These are phyloP conservation scores for Aspergillus sparsus DNA, from an alignment of 495 filamentous ascomycete species.

Conservation along the genomic window DNA sequence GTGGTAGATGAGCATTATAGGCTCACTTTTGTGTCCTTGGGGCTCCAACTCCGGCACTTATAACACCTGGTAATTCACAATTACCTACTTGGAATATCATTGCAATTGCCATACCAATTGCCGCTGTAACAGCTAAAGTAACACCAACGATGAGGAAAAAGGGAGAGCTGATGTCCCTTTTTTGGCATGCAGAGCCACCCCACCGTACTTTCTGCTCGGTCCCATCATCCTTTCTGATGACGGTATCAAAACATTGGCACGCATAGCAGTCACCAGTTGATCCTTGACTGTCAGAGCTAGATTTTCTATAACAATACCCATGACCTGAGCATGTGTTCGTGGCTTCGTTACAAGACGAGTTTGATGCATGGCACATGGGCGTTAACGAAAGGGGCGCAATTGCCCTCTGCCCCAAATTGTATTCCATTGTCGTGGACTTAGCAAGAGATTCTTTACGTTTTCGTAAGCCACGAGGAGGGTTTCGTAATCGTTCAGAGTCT, in stretches of 20 bases:
- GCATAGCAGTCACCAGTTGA: conserved; percentile 63
- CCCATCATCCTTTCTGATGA: conserved; percentile 49
- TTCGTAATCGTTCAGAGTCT: background rate
- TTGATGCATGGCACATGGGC: conserved; percentile 62
- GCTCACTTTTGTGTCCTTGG: conserved; percentile 46
- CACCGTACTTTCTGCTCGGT: conserved; percentile 59
- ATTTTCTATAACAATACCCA: conserved; percentile 68
- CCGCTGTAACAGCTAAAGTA: conserved; percentile 60
- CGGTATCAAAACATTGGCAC: conserved; percentile 66
- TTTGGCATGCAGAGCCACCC: conserved; percentile 87
- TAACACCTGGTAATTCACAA: conserved; percentile 78
- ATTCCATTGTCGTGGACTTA: too few relatives aligned
- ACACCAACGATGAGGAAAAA: conserved; percentile 84
- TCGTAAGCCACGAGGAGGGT: too few relatives aligned
- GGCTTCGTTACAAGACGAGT: conserved; percentile 57
- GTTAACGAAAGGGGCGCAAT: conserved; percentile 6
- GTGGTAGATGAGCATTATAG: background rate
- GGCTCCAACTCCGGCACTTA: conserved; percentile 78
- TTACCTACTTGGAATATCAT: conserved; percentile 77
- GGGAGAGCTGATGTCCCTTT: conserved; percentile 80
- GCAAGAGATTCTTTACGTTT: too few relatives aligned
- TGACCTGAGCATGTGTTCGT: conserved; percentile 78
- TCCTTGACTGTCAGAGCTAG: conserved; percentile 35
- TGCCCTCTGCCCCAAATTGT: background rate
- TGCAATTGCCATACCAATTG: conserved; percentile 66